Percentiles rank a stretch among this genome's conserved stretches.
phyloP scores from a whole-genome alignment of 495 filamentous ascomycete species.

The Massariosphaeria phaeospora region DNA sequence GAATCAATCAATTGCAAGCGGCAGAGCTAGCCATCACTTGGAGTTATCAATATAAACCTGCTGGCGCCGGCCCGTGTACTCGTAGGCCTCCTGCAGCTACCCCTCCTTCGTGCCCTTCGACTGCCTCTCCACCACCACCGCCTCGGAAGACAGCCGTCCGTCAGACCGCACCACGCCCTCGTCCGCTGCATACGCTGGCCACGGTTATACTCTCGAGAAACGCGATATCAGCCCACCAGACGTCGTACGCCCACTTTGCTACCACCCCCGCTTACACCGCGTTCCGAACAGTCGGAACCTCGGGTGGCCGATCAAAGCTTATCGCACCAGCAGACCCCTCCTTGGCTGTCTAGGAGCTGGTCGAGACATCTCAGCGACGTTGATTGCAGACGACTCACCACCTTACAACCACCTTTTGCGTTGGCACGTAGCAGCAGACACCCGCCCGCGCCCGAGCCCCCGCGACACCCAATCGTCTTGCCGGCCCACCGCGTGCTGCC shows the following conservation, averaged over 20 bases:
- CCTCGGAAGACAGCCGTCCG: slow-evolving; percentile 1
- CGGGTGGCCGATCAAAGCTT: slow-evolving; percentile 19
- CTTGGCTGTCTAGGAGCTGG: too few species aligned
- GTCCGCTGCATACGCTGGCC: background rate
- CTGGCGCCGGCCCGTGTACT: slow-evolving; percentile 19
- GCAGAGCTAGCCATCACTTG: slow-evolving; percentile 24
- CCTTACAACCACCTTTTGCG: too few species aligned
- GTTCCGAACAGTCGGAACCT: slow-evolving; percentile 28
- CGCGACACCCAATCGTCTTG: slow-evolving; percentile 18
- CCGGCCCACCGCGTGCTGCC: slow-evolving; percentile 10
- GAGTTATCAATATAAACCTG: too few species aligned
- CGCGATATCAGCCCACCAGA: background rate
- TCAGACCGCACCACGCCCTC: background rate
- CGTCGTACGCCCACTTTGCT: background rate
- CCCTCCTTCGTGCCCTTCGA: slow-evolving; percentile 13
- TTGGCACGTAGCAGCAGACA: slow-evolving; percentile 14
- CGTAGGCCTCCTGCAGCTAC: slow-evolving; percentile 28
- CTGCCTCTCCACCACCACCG: slow-evolving; percentile 3
- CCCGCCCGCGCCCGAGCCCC: background rate
- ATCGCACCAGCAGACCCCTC: slow-evolving; percentile 12
- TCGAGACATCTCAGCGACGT: too few species aligned
- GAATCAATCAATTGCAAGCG: slow-evolving; percentile 14
- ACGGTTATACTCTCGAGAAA: background rate
- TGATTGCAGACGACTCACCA: too few species aligned
- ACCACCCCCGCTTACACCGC: background rate